phyloP scores from a whole-genome alignment of 139 green algal genomes.

The Chlorella sorokiniana region DNA sequence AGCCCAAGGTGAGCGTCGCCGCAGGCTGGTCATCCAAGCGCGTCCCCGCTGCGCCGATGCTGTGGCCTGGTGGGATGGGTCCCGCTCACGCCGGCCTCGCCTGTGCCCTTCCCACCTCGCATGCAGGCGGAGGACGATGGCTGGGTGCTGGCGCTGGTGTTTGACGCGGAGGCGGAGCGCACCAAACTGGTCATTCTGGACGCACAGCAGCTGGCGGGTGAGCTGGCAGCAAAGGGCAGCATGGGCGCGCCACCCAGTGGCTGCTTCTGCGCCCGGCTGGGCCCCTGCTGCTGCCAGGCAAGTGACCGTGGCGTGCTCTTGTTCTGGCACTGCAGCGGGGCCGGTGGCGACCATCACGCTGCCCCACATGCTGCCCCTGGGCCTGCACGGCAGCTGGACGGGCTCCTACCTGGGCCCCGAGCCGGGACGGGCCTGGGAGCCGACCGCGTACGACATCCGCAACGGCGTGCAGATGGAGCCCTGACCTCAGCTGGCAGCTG shows the following conservation, averaged over 20 bases:
- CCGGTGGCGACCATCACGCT: conserved; percentile 29
- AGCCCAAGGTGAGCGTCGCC: background rate
- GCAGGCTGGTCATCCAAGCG: too few species aligned
- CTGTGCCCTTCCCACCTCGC: background rate
- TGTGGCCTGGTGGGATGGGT: background rate
- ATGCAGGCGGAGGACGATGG: conserved; percentile 56
- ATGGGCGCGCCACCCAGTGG: background rate
- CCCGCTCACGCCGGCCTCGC: background rate
- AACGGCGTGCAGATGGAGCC: background rate
- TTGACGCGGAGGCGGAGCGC: conserved; percentile 14
- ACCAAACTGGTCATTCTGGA: conserved; percentile 54
- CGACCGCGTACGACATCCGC: conserved; percentile 31
- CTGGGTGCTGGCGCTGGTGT: conserved; percentile 56
- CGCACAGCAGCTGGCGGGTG: conserved; percentile 24
- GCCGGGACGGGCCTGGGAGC: background rate
- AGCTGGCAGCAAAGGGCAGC: background rate
- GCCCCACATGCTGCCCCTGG: conserved; percentile 42
- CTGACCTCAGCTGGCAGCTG: background rate
- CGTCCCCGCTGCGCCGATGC: too few species aligned
- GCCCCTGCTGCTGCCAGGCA: too few species aligned
- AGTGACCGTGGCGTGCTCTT: too few species aligned
- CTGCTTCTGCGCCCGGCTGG: too few species aligned
- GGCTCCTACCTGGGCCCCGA: conserved; percentile 24
- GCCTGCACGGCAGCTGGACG: conserved; percentile 40
- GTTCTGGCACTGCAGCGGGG: conserved; percentile 27